Evolutionary conservation across 2,329 filamentous ascomycete species (phyloP).

Genomic region (Colletotrichum noveboracense): DNA sequence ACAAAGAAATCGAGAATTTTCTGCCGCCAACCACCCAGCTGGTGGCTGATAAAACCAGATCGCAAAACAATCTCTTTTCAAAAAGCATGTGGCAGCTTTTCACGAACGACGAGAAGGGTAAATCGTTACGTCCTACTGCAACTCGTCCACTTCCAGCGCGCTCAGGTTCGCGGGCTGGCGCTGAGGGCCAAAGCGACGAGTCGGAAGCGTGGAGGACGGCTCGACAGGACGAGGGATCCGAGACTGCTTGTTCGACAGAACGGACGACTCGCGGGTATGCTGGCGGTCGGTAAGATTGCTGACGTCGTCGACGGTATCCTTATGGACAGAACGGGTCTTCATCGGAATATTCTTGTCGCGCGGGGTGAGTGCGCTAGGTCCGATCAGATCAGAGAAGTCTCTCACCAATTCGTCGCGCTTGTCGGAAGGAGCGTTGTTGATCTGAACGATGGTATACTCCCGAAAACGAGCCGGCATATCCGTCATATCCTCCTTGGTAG

Average conservation of each 20-base stretch:
- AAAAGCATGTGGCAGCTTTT: background rate
- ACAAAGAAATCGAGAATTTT: background rate
- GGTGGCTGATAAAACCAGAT: background rate
- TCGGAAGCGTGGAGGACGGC: constrained; percentile 23
- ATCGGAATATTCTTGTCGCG: constrained; percentile 35
- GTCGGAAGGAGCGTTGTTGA: constrained; percentile 1
- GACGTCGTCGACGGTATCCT: background rate
- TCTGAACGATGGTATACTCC: background rate
- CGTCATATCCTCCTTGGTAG: constrained; percentile 45
- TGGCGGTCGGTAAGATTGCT: background rate
- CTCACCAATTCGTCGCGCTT: background rate
- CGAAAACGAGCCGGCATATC: constrained; percentile 40
- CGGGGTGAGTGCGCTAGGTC: constrained; percentile 19
- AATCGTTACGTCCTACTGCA: constrained; percentile 30
- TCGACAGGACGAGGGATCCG: constrained; percentile 26
- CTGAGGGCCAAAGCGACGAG: constrained; percentile 28
- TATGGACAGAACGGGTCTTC: background rate
- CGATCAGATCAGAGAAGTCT: background rate
- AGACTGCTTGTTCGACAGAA: constrained; percentile 6
- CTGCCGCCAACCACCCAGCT: background rate
- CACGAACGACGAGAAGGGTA: background rate
- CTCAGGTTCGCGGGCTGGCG: constrained; percentile 28
- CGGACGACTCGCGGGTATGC: background rate
- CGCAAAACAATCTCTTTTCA: background rate
- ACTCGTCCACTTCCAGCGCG: constrained; percentile 37